phyloP scores from a whole-genome alignment of 2,329 filamentous ascomycete genomes.

The Penicillium decumbens region DNA sequence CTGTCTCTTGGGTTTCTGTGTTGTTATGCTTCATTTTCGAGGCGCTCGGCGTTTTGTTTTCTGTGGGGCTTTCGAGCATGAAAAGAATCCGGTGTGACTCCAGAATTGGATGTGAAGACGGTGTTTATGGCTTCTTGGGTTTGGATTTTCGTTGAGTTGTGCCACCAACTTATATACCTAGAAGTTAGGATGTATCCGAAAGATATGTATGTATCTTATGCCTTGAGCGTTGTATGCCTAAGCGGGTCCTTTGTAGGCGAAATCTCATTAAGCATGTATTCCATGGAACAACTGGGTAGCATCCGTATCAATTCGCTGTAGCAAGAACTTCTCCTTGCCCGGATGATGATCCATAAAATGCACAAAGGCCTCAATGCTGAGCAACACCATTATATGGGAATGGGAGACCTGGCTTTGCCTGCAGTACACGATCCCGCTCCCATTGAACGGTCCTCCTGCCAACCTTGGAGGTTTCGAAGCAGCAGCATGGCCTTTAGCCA shows the following conservation, averaged over 20 bases:
- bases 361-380: background rate
- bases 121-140: background rate
- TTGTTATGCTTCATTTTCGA: slow-evolving; percentile 13
- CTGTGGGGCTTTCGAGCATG: background rate
- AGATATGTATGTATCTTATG: background rate
- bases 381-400: background rate
- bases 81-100: background rate
- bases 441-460: too few relatives aligned
- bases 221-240: background rate
- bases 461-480: too few relatives aligned
- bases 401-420: too few relatives aligned
- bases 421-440: too few relatives aligned
- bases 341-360: slow-evolving; percentile 1
- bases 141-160: background rate
- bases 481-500: too few relatives aligned
- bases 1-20: background rate
- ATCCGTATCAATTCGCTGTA: background rate
- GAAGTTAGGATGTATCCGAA: background rate
- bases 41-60: slow-evolving; percentile 18
- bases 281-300: slow-evolving; percentile 1
- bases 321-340: background rate
- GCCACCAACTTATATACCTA: background rate
- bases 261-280: background rate
- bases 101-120: background rate
- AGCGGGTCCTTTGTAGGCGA: too few relatives aligned